These are phyloP conservation scores for Beta macrorhiza DNA, from an alignment of 179 eudicot species.

Conservation along the genomic window DNA sequence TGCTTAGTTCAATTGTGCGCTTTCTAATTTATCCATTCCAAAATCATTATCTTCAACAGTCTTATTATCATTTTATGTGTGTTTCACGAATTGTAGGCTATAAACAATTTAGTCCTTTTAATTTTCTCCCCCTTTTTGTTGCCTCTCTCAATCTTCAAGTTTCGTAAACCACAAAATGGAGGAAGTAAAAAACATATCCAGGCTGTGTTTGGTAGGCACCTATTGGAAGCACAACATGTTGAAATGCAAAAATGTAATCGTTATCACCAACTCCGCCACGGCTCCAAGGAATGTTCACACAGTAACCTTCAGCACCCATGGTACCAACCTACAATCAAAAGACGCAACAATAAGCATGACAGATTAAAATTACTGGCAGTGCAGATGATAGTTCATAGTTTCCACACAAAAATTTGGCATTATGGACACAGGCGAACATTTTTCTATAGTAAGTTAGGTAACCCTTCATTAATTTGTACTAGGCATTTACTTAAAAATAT, in stretches of 20 bases:
- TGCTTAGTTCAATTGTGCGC: not conserved
- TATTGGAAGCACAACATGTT: constrained; percentile 83
- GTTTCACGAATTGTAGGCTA: not conserved
- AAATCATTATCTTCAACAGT: not conserved
- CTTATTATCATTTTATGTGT: not conserved
- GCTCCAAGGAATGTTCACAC: constrained; percentile 95
- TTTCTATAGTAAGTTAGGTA: not conserved
- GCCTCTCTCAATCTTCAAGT: not conserved
- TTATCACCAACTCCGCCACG: constrained; percentile 91
- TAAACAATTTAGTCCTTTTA: not conserved
- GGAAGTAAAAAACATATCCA: constrained; percentile 1
- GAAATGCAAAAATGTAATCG: constrained; percentile 87
- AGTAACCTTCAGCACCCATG: constrained; percentile 92
- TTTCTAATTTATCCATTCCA: not conserved
- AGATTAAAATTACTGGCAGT: not conserved
- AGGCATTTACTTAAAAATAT: not conserved
- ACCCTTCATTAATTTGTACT: not conserved
- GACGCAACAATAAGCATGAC: not conserved
- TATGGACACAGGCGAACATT: not conserved
- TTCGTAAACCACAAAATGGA: not conserved
- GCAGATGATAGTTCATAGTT: not conserved
- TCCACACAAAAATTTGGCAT: not conserved
- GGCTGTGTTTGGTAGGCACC: constrained; percentile 37
- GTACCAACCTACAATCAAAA: constrained; percentile 64
- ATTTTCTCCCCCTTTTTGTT: not conserved